These are phyloP conservation scores for Helicostylum pulchrum DNA, from an alignment of 192 early-diverging fungal genomes.

Conservation along the genomic window DNA sequence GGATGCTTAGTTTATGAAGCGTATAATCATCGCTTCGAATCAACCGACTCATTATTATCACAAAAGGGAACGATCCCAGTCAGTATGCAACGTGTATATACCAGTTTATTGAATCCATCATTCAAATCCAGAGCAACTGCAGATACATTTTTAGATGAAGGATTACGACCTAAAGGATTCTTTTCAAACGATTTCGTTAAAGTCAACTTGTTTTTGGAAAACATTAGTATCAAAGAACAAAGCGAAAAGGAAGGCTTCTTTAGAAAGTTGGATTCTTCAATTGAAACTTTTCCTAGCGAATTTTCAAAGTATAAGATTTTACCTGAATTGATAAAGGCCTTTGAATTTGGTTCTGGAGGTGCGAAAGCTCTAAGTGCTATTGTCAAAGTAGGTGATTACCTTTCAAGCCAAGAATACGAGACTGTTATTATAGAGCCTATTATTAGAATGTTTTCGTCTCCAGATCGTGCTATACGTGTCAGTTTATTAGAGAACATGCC, in stretches of 20 bases:
- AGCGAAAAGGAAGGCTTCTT: slow-evolving; percentile 83
- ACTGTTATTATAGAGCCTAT: slow-evolving; percentile 66
- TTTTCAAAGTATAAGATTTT: slow-evolving; percentile 92
- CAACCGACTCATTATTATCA: slow-evolving; percentile 44
- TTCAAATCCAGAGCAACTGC: slow-evolving; percentile 63
- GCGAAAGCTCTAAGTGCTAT: slow-evolving; percentile 75
- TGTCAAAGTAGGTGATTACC: slow-evolving; percentile 74
- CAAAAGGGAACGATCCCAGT: slow-evolving; percentile 59
- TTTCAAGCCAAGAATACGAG: slow-evolving; percentile 76
- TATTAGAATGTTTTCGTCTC: slow-evolving; percentile 81
- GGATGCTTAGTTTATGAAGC: slow-evolving; percentile 80
- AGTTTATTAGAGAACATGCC: slow-evolving; percentile 80
- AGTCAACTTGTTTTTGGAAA: slow-evolving; percentile 86
- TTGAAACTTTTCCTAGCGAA: slow-evolving; percentile 75
- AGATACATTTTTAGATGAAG: slow-evolving; percentile 67
- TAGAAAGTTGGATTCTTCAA: slow-evolving; percentile 66
- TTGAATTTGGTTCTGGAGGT: slow-evolving; percentile 77
- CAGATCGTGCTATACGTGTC: slow-evolving; percentile 84
- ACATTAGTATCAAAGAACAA: slow-evolving; percentile 88
- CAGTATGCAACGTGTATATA: slow-evolving; percentile 56
- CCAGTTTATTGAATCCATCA: slow-evolving; percentile 56
- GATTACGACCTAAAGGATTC: slow-evolving; percentile 56
- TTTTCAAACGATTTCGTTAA: slow-evolving; percentile 83
- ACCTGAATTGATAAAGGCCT: slow-evolving; percentile 82
- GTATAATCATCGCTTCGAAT: slow-evolving; percentile 64